Conservation (phyloP, 1,284 basidiomycete species). For the Apiotrichum siamense region DNA sequence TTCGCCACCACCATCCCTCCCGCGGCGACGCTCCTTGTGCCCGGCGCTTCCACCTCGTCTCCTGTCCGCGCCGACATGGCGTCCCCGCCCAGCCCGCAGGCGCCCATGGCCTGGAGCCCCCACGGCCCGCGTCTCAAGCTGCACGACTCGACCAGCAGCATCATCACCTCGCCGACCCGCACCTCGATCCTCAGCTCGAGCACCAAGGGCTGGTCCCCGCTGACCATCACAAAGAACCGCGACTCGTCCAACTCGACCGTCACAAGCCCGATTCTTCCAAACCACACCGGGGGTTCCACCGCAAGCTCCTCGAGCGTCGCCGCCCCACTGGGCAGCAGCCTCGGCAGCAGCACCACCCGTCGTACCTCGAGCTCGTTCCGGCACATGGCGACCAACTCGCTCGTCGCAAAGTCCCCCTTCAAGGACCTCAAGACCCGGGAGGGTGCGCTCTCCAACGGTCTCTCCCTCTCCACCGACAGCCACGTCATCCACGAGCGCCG, state of each 20-base stretch:
- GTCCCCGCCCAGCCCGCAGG: background rate
- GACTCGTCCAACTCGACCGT: background rate
- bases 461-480: constrained; percentile 15
- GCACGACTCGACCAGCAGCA: constrained; percentile 9
- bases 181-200: constrained; percentile 43
- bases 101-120: background rate
- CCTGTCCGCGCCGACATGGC: constrained; percentile 5
- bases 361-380: constrained; percentile 75
- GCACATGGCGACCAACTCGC: constrained; percentile 69
- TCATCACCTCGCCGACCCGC: constrained; percentile 22
- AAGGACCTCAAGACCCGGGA: constrained; percentile 49
- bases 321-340: background rate
- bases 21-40: background rate
- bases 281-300: constrained; percentile 16
- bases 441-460: constrained; percentile 22
- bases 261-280: constrained; percentile 18
- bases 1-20: background rate
- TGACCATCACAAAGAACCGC: constrained; percentile 43
- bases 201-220: constrained; percentile 48
- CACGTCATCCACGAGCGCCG: constrained; percentile 38
- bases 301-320: background rate
- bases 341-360: constrained; percentile 40
- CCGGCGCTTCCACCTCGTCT: background rate
- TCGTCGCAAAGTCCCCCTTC: constrained; percentile 86
- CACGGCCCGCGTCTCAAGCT: background rate